Evolutionary conservation across 352 stramenopile species (phyloP).

Genomic region (Aphanomyces stellatus): DNA sequence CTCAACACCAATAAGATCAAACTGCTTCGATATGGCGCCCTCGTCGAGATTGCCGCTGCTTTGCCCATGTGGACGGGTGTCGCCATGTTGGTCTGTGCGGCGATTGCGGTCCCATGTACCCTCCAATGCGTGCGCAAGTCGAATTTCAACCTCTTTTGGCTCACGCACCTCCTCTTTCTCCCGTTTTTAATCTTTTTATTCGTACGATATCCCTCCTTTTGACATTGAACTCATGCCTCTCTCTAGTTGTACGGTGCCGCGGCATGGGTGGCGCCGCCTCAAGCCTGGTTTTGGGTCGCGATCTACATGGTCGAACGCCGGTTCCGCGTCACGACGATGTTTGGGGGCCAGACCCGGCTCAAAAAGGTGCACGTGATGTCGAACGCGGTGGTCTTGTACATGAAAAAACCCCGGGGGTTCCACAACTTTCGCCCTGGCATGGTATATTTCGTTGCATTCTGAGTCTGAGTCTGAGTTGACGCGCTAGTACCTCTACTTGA

Average conservation of each 20-base stretch:
- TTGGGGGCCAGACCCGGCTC: conserved; percentile 21
- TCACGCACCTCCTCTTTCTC: conserved; percentile 28
- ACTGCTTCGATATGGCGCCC: conserved; percentile 19
- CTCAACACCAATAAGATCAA: conserved; percentile 18
- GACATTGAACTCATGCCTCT: neutral
- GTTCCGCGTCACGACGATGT: conserved; percentile 21
- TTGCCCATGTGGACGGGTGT: conserved; percentile 40
- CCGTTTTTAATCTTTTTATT: conserved; percentile 28
- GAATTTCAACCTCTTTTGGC: conserved; percentile 28
- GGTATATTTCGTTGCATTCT: conserved; percentile 20
- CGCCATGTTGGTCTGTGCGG: conserved; percentile 26
- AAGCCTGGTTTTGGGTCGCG: conserved; percentile 30
- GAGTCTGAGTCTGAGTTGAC: neutral
- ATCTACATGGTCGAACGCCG: conserved; percentile 29
- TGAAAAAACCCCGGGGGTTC: conserved; percentile 29
- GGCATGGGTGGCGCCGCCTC: conserved; percentile 27
- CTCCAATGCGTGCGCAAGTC: conserved; percentile 18
- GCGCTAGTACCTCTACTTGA: conserved; percentile 58
- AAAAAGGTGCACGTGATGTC: conserved; percentile 17
- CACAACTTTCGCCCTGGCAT: conserved; percentile 28
- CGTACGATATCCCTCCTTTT: conserved; percentile 16
- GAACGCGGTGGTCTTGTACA: conserved; percentile 25
- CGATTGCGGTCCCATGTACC: conserved; percentile 25
- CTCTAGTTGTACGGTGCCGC: conserved; percentile 32
- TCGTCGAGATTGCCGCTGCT: conserved; percentile 8